Conservation (phyloP, 352 stramenopile species). For the Globisporangium cederbergense region DNA sequence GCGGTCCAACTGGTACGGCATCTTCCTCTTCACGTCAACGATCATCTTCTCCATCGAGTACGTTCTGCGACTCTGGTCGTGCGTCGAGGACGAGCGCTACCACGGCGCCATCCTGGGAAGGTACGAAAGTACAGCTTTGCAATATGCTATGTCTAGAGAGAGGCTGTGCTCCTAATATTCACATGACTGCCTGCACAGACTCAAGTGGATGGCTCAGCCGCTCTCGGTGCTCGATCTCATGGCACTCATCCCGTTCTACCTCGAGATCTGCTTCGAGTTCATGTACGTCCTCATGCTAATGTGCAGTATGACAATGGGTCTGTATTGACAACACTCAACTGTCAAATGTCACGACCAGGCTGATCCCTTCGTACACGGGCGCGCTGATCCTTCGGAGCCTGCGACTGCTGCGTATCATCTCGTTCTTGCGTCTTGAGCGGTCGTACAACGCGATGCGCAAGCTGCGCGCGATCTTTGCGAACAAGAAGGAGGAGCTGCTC, state of each 20-base stretch:
- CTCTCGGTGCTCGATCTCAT: slow-evolving; percentile 57
- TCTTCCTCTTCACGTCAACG: slow-evolving; percentile 53
- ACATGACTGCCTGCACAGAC: slow-evolving; percentile 15
- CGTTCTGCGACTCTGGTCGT: slow-evolving; percentile 52
- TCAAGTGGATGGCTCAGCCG: slow-evolving; percentile 57
- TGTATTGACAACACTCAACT: background rate
- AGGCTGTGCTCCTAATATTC: background rate
- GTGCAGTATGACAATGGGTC: background rate
- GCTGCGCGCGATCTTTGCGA: slow-evolving; percentile 43
- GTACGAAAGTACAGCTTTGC: slow-evolving; percentile 11
- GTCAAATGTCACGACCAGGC: slow-evolving; percentile 1
- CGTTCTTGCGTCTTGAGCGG: slow-evolving; percentile 54
- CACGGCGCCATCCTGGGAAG: slow-evolving; percentile 31
- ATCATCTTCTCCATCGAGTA: slow-evolving; percentile 66
- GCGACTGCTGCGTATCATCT: slow-evolving; percentile 54
- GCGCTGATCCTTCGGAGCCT: slow-evolving; percentile 50
- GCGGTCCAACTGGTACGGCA: slow-evolving; percentile 31
- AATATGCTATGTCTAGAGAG: background rate
- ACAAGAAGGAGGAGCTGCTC: slow-evolving; percentile 61
- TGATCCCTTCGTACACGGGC: slow-evolving; percentile 30
- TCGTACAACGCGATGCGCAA: slow-evolving; percentile 65
- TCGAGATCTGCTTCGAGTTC: slow-evolving; percentile 49
- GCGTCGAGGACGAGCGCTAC: slow-evolving; percentile 53
- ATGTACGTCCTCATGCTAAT: slow-evolving; percentile 24
- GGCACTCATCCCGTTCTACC: slow-evolving; percentile 52